Evolutionary conservation across 495 filamentous ascomycete genomes (phyloP).

Genomic region (Sporormia fimetaria): DNA sequence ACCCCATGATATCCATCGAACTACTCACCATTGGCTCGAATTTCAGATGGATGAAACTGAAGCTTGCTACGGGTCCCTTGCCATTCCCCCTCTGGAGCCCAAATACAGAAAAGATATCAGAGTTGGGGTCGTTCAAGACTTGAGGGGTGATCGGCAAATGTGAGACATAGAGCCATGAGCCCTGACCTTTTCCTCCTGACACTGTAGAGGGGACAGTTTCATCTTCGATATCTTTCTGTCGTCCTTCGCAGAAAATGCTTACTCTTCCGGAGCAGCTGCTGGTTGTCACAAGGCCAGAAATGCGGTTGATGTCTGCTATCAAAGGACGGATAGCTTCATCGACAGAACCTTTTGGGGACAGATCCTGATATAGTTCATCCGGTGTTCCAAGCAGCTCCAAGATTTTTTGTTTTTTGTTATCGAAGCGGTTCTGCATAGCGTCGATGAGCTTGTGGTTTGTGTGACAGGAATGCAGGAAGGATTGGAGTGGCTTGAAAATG

Average conservation of each 20-base stretch:
- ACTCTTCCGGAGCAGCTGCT: conserved; percentile 82
- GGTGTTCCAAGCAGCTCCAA: conserved; percentile 51
- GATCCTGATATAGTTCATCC: conserved; percentile 56
- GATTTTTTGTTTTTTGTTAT: conserved; percentile 52
- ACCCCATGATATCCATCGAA: not conserved
- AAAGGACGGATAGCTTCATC: conserved; percentile 65
- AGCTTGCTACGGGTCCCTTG: conserved; percentile 8
- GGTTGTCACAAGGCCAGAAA: conserved; percentile 70
- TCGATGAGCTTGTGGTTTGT: not conserved
- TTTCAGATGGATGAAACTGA: conserved; percentile 65
- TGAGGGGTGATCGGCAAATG: conserved; percentile 51
- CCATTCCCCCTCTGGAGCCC: not conserved
- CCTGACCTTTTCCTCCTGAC: conserved; percentile 66
- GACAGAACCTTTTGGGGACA: conserved; percentile 75
- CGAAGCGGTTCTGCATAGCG: conserved; percentile 35
- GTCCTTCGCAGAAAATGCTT: conserved; percentile 75
- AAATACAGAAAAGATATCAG: conserved; percentile 10
- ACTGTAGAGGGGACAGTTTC: conserved; percentile 5
- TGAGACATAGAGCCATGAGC: conserved; percentile 75
- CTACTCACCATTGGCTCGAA: conserved; percentile 81
- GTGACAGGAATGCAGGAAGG: too few relatives aligned
- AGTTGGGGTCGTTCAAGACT: not conserved
- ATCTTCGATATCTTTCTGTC: conserved; percentile 33
- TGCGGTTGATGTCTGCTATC: conserved; percentile 60
- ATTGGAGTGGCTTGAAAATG: too few relatives aligned